Base-by-base conservation (phyloP, 2,329 filamentous ascomycete genomes). In the Colletotrichum siamense region DNA sequence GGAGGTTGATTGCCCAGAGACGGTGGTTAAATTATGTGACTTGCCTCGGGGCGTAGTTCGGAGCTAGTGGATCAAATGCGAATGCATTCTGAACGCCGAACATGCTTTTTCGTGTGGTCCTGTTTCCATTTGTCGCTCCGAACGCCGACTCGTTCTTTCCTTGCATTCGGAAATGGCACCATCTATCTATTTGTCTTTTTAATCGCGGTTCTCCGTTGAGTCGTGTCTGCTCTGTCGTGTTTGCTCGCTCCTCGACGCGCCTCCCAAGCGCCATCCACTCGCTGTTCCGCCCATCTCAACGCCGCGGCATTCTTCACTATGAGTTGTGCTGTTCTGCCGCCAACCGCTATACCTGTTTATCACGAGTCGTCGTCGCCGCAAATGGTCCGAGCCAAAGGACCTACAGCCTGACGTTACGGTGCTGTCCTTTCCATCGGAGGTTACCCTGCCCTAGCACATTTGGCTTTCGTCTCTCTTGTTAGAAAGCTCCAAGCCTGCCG, bases 71-170 rank as follows among this genome's bases (percentile, higher is more conserved):
- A 61, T 16, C 49, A 63, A 67, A 68, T 63, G 62, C 62, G 69
- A 73, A 63, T 68, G 69, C 36, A 52, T 44, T 36, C 55, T 69
- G 64, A 76, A 75, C 74, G 65, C 74, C 74, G 74, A 76, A 76
- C 64, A 72, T 68, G 69, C 61, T 61, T 73, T 63, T 62, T 73
- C 44, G 24, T 61, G 18, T 44, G 16, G 15, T 61, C 32, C 28
- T 36, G 52, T 55, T 36, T 26, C 30, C 24, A 63, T 73, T 36
- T 64, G 63, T 63, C 57, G 24, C 73, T 49, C 73, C 73, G 73
- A 75, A 75, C 73, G 69, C 73, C 73, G 73, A 75, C 55, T 59
- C 26, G 22, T 44, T 15, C n/a, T 39, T 73, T 22, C 30, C 52
- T 68, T 63, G 63, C 36, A 57, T 62, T 75, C 34, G 61, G 24